Evolutionary conservation across 306 rosid species (phyloP).

Genomic region (Abrus pulchellus): DNA sequence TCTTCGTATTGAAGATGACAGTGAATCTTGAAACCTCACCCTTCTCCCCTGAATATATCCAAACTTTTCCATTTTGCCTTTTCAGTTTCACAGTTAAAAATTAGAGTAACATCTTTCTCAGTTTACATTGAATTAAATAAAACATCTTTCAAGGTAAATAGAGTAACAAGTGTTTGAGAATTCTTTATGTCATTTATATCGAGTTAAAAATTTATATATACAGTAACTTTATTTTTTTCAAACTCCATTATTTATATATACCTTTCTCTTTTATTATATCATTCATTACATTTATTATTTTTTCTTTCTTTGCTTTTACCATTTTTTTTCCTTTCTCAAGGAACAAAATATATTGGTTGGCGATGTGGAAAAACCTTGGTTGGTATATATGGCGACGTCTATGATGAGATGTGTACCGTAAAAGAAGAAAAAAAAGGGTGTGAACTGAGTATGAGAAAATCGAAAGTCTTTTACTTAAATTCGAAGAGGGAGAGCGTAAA

Average conservation of each 20-base stretch:
- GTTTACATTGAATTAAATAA: background rate
- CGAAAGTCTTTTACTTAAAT: background rate
- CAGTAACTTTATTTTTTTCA: too few species aligned
- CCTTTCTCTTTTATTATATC: too few species aligned
- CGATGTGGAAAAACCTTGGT: background rate
- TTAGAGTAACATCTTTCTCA: background rate
- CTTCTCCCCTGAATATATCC: background rate
- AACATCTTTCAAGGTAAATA: background rate
- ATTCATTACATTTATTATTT: too few species aligned
- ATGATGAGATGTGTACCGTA: background rate
- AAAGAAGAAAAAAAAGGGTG: background rate
- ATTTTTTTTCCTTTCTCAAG: too few species aligned
- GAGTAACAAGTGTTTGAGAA: too few species aligned
- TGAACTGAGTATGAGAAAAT: background rate
- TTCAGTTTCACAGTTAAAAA: background rate
- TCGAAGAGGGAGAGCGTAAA: conserved; percentile 7
- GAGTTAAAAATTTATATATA: too few species aligned
- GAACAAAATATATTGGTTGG: too few species aligned
- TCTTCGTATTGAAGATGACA: conserved; percentile 1
- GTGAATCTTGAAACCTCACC: background rate
- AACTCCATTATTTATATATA: too few species aligned
- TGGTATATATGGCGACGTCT: background rate
- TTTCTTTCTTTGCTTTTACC: too few species aligned
- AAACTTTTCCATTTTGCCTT: conserved; percentile 8
- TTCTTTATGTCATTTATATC: too few species aligned